Evolutionary conservation across 2,329 filamentous ascomycete genomes (phyloP), one percentile per base, ranked within the genome.

Genomic region (Penicillium sp.): DNA sequence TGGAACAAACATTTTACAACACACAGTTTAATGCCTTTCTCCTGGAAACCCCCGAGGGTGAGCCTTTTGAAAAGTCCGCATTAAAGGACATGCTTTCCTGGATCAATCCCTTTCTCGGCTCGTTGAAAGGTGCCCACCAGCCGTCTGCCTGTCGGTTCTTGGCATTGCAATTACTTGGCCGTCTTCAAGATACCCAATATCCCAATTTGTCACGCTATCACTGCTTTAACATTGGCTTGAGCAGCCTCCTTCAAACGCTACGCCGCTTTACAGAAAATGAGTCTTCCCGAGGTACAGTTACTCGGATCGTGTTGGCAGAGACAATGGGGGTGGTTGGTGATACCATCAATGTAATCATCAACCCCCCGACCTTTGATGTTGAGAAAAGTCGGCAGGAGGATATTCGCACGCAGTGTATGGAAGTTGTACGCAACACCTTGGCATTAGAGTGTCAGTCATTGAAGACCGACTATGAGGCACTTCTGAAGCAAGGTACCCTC

Each of bases 1-100:
- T 91, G n/a, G 91, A 97, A 69, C 84, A 91, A 60, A 84, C 96
- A 41, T 90, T 94, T 65, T 84, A 83, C 56, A 91, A 88, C 59
- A 86, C 87, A 9, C 84, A 86, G 59, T 86, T 87, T 14, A 76
- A 86, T 41, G 78, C 82, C 22, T 77, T 77, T 48, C 70, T 81
- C 30, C 78, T 80, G 63, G 77, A 82, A 58, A 78, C 78, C 4
- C 72, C 78, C 8, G 78, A 82, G 41, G 80, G 81, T n/a, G 80
- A 83, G 33, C 70, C 77, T 12, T 75, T 75, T 12, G 78, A 82
- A 4, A 78, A 79, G 52, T 80, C 82, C 0, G 82, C 86, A 2
- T 80, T 90, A 44, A 75, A 80, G 46, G 78, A 82, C 56, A 84
- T 90, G 53, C 84, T 91, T 9, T 84, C 84, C 22, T 97, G 92